Percentiles rank a stretch among this genome's conserved stretches.
Evolutionary conservation across 768 basidiomycete species (phyloP).

Genomic region (Gloeophyllum trabeum): DNA sequence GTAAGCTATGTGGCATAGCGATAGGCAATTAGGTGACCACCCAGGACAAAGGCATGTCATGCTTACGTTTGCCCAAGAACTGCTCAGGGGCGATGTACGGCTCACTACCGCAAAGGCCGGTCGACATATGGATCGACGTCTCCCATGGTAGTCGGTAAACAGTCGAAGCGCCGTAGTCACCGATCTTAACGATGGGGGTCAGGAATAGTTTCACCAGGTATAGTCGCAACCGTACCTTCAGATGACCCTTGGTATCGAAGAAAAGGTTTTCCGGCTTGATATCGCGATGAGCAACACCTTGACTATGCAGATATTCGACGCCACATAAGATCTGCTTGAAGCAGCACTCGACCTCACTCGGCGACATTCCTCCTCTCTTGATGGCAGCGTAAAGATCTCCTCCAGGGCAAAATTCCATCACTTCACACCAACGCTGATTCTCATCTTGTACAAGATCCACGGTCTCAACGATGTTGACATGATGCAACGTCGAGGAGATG

Average conservation of each 20-base stretch:
- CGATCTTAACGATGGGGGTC: too few relatives aligned
- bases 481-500: slow-evolving; percentile 92
- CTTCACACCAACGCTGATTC: slow-evolving; percentile 93
- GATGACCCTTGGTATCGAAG: slow-evolving; percentile 83
- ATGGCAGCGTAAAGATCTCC: slow-evolving; percentile 98
- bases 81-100: slow-evolving; percentile 99
- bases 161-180: slow-evolving; percentile 98
- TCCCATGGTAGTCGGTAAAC: slow-evolving; percentile 99
- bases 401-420: slow-evolving; percentile 99
- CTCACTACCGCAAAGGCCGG: slow-evolving; percentile 93
- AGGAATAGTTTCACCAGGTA: too few relatives aligned
- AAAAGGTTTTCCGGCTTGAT: slow-evolving; percentile 98
- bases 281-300: slow-evolving; percentile 96
- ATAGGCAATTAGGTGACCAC: slow-evolving; percentile 25
- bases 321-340: slow-evolving; percentile 94
- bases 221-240: slow-evolving; percentile 54
- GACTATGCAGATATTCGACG: slow-evolving; percentile 84
- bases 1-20: slow-evolving; percentile 51
- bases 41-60: slow-evolving; percentile 16
- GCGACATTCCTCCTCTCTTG: slow-evolving; percentile 91
- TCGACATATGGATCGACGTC: slow-evolving; percentile 91
- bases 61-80: slow-evolving; percentile 93
- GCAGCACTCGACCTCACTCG: slow-evolving; percentile 91
- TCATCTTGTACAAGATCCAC: slow-evolving; percentile 99
- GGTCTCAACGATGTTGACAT: slow-evolving; percentile 93